These are phyloP conservation scores for Cymbopogon citratus DNA, from an alignment of 176 grass and related monocot species.

Conservation along the genomic window DNA sequence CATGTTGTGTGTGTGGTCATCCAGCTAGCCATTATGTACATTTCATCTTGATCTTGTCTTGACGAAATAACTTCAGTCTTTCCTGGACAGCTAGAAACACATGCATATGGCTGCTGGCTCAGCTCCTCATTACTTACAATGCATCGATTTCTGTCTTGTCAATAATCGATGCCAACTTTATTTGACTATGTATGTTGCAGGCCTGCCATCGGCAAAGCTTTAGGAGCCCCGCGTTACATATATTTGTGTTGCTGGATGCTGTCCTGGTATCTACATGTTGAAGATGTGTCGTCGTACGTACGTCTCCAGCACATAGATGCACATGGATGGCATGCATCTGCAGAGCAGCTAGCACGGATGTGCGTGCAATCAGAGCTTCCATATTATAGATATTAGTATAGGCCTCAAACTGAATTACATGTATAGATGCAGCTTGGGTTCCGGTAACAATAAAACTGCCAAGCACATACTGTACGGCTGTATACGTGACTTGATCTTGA, in stretches of 20 bases:
- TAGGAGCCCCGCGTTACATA: constrained; percentile 6
- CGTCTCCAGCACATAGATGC: not conserved
- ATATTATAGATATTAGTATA: no score
- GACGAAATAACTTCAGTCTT: not conserved
- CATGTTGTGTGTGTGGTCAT: not conserved
- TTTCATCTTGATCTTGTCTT: not conserved
- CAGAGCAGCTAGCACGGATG: not conserved
- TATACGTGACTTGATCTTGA: no score
- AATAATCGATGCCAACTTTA: not conserved
- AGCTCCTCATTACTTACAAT: not conserved
- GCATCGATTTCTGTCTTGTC: not conserved
- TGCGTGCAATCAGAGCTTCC: no score
- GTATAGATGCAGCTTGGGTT: not conserved
- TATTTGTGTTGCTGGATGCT: not conserved
- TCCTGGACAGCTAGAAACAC: not conserved
- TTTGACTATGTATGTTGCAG: constrained; percentile 12
- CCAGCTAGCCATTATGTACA: not conserved
- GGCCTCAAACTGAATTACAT: not conserved
- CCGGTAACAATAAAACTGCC: not conserved
- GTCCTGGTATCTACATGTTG: not conserved
- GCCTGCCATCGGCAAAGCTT: constrained; percentile 60
- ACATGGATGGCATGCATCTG: not conserved
- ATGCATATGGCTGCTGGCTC: not conserved
- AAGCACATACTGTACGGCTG: no score
- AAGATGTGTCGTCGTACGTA: not conserved